These are phyloP conservation scores for Sugiyamaella grinbergsii DNA, from an alignment of 1,139 yeast genomes.

Conservation along the genomic window DNA sequence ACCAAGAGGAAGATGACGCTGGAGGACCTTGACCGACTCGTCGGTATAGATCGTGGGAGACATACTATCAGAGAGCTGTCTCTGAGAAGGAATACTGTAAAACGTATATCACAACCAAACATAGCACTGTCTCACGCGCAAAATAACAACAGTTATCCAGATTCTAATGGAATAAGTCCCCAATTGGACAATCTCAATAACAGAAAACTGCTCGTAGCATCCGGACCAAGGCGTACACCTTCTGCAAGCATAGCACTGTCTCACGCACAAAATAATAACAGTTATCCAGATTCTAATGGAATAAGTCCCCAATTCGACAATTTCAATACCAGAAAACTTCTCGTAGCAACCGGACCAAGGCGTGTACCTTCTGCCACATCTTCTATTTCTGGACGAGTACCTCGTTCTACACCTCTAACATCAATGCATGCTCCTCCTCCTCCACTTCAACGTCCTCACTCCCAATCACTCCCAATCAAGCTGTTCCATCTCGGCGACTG, in stretches of 20 bases:
- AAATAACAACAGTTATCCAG: too few relatives aligned
- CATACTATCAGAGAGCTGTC: background rate
- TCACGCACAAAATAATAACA: too few relatives aligned
- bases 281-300: too few relatives aligned
- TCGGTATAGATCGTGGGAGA: background rate
- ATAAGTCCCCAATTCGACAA: too few relatives aligned
- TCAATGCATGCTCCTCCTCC: slow-evolving; percentile 8
- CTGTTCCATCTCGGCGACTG: background rate
- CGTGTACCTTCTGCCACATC: background rate
- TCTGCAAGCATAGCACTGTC: too few relatives aligned
- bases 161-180: too few relatives aligned
- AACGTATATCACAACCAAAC: too few relatives aligned
- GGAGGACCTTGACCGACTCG: slow-evolving; percentile 4
- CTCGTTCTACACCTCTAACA: background rate
- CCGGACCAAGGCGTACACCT: too few relatives aligned
- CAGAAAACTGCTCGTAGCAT: too few relatives aligned
- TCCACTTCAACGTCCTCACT: background rate
- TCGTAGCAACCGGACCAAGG: slow-evolving; percentile 1
- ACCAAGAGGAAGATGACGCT: slow-evolving; percentile 10
- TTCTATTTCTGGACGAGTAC: background rate
- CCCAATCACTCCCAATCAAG: background rate
- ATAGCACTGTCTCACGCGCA: too few relatives aligned
- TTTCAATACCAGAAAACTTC: too few relatives aligned
- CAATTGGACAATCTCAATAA: too few relatives aligned
- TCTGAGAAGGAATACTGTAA: background rate